Conservation (phyloP, 371 early-diverging fungal species). For the Phascolomyces articulosus region DNA sequence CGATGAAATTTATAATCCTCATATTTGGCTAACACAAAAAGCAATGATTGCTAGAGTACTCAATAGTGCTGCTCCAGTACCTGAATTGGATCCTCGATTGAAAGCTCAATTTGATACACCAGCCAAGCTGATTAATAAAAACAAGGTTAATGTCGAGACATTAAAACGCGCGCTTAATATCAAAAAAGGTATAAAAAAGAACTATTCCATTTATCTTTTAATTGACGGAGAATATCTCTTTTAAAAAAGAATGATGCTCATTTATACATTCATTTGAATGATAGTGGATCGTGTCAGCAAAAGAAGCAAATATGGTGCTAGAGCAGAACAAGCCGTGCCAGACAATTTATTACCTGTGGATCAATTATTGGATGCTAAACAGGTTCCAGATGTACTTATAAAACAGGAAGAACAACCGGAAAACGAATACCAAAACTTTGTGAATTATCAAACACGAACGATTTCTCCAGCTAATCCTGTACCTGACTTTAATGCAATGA, state of each 20-base stretch:
- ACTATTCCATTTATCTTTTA: neutral
- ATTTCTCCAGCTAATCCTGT: slow-evolving; percentile 62
- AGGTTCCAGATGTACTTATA: neutral
- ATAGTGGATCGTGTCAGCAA: slow-evolving; percentile 20
- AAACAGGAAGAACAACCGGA: slow-evolving; percentile 10
- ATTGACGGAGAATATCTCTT: too few species aligned
- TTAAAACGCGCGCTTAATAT: slow-evolving; percentile 48
- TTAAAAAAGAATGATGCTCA: too few species aligned
- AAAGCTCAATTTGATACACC: slow-evolving; percentile 36
- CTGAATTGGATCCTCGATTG: slow-evolving; percentile 50
- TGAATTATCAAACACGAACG: slow-evolving; percentile 36
- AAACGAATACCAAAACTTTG: slow-evolving; percentile 7
- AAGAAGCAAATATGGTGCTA: slow-evolving; percentile 8
- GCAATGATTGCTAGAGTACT: slow-evolving; percentile 61
- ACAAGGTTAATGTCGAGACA: slow-evolving; percentile 34
- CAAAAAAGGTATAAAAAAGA: slow-evolving; percentile 42
- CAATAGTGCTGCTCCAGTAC: slow-evolving; percentile 53
- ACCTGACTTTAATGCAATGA: slow-evolving; percentile 61
- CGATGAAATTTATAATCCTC: slow-evolving; percentile 62
- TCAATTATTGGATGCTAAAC: slow-evolving; percentile 16
- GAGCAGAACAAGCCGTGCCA: slow-evolving; percentile 13
- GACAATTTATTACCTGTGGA: slow-evolving; percentile 11
- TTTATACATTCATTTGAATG: neutral
- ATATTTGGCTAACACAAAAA: slow-evolving; percentile 56
- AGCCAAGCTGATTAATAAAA: slow-evolving; percentile 38